phyloP scores from a whole-genome alignment of 176 grass and related monocot species.

The Carex littledalei region DNA sequence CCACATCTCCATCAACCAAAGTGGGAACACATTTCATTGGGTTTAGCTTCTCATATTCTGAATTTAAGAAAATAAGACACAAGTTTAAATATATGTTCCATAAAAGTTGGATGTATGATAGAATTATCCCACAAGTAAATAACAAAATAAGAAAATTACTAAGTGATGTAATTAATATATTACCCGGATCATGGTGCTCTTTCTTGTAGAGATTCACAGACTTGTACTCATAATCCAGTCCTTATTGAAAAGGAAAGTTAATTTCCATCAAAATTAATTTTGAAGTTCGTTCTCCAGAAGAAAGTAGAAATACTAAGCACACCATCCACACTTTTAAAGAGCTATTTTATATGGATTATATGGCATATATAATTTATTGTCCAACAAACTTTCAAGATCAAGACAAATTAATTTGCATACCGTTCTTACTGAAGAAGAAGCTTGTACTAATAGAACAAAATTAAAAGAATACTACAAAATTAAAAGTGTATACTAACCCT shows the following conservation, averaged over 20 bases:
- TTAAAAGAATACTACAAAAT: background rate
- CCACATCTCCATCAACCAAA: slow-evolving; percentile 53
- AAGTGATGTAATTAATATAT: background rate
- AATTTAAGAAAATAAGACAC: slow-evolving; percentile 2
- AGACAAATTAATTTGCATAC: background rate
- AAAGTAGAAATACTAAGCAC: background rate
- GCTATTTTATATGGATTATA: background rate
- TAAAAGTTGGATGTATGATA: too few relatives aligned
- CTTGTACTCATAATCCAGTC: slow-evolving; percentile 84
- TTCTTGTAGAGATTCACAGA: slow-evolving; percentile 38
- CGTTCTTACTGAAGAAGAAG: background rate
- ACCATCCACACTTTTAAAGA: background rate
- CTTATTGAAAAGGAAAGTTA: slow-evolving; percentile 26
- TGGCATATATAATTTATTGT: background rate
- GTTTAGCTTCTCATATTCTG: slow-evolving; percentile 87
- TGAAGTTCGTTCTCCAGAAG: background rate
- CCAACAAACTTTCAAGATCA: background rate
- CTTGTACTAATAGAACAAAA: background rate
- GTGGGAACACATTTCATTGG: slow-evolving; percentile 84
- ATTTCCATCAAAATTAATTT: slow-evolving; percentile 4
- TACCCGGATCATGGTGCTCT: slow-evolving; percentile 46
- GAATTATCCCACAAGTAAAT: background rate
- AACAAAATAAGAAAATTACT: background rate
- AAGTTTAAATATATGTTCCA: background rate
- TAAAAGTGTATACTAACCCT: background rate